phyloP scores from a whole-genome alignment of 2,329 filamentous ascomycete genomes.

The Xylaria sp. region DNA sequence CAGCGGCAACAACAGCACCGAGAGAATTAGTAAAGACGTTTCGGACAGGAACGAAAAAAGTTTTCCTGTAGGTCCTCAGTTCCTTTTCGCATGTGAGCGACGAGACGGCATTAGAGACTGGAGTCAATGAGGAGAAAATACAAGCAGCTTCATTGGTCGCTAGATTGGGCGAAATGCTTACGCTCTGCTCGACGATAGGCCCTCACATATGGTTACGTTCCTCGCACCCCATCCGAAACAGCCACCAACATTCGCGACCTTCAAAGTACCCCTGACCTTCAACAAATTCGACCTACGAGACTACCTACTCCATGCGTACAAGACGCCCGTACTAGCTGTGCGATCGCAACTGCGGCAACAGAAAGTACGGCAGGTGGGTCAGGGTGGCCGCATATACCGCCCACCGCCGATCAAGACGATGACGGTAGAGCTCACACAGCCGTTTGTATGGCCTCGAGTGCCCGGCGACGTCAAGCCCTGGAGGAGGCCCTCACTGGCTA shows the following conservation, averaged over 20 bases:
- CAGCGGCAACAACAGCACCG: conserved; percentile 8
- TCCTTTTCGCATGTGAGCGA: neutral
- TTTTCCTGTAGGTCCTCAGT: conserved; percentile 48
- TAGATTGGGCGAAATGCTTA: conserved; percentile 6
- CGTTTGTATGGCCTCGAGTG: conserved; percentile 86
- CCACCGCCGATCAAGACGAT: conserved; percentile 86
- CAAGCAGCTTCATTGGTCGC: neutral
- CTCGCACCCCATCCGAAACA: conserved; percentile 75
- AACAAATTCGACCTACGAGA: conserved; percentile 97
- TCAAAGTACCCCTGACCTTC: conserved; percentile 89
- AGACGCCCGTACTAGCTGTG: conserved; percentile 76
- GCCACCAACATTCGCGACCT: conserved; percentile 83
- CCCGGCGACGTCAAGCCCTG: conserved; percentile 69
- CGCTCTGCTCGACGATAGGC: conserved; percentile 61
- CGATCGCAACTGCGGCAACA: conserved; percentile 83
- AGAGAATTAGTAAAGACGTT: conserved; percentile 40
- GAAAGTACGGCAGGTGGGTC: conserved; percentile 60
- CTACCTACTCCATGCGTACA: conserved; percentile 90
- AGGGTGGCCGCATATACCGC: conserved; percentile 71
- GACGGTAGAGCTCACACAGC: conserved; percentile 88
- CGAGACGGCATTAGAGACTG: conserved; percentile 1
- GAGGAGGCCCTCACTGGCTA: conserved; percentile 65
- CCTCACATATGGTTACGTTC: conserved; percentile 83
- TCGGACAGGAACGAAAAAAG: conserved; percentile 47
- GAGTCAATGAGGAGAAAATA: conserved; percentile 3